Percentiles rank a stretch among this genome's conserved stretches.
phyloP scores from a whole-genome alignment of 2,329 filamentous ascomycete genomes.

The Calonectria pauciramosa region DNA sequence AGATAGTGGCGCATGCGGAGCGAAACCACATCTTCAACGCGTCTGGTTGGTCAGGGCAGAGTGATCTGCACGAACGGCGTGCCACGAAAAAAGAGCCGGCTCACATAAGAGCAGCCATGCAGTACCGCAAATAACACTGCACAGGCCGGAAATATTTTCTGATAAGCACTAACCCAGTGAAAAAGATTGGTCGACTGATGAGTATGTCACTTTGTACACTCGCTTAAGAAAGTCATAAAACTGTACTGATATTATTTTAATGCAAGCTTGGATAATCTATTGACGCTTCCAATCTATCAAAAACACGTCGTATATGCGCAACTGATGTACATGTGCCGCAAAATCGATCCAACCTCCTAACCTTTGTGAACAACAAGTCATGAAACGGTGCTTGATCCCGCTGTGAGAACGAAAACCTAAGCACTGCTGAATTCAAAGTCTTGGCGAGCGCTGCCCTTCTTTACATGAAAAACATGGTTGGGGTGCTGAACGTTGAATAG shows the following conservation, averaged over 20 bases:
- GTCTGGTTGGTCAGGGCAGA: background rate
- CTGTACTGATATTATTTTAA: background rate
- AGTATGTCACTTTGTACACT: background rate
- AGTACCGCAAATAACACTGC: background rate
- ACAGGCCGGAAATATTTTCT: background rate
- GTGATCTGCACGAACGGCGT: background rate
- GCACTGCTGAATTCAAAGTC: background rate
- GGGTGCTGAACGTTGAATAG: conserved; percentile 21
- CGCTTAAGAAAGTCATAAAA: background rate
- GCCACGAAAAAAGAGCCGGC: background rate
- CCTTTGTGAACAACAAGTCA: too few relatives aligned
- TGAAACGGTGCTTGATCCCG: background rate
- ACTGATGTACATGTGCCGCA: too few relatives aligned
- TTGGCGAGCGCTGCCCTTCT: background rate
- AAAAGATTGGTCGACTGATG: background rate
- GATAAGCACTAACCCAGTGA: background rate
- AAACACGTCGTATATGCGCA: too few relatives aligned
- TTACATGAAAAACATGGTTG: background rate
- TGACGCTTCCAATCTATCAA: background rate
- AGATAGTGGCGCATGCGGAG: background rate
- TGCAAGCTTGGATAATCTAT: background rate
- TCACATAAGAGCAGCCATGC: background rate
- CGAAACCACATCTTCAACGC: background rate
- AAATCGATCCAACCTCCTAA: background rate
- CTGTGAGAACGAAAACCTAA: background rate